phyloP scores from a whole-genome alignment of 371 early-diverging fungal genomes.

The Saksenaea vasiformis region DNA sequence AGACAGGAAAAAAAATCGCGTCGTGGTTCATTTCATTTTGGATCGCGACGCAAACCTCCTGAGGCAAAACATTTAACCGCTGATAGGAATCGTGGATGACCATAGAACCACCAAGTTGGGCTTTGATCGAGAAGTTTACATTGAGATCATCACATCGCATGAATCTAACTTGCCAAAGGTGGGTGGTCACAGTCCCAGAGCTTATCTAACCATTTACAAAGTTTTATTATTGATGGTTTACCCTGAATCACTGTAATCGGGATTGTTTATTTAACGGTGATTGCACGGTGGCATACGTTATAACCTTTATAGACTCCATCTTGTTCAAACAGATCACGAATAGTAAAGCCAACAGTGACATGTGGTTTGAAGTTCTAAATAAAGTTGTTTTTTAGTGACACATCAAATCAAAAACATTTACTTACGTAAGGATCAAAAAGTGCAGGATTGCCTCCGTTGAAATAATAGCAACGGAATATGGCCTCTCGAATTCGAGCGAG shows the following conservation, averaged over 20 bases:
- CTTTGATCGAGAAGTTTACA: too few species aligned
- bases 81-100: neutral
- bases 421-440: conserved; percentile 56
- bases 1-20: neutral
- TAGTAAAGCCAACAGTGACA: conserved; percentile 70
- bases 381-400: neutral
- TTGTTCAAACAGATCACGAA: conserved; percentile 66
- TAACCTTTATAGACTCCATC: conserved; percentile 76
- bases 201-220: neutral
- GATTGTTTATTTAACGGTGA: neutral
- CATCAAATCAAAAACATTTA: neutral
- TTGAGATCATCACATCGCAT: too few species aligned
- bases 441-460: conserved; percentile 61
- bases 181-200: too few species aligned
- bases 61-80: conserved; percentile 4
- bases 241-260: too few species aligned
- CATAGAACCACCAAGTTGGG: too few species aligned
- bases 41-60: neutral
- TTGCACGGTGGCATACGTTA: conserved; percentile 63
- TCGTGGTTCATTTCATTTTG: conserved; percentile 5
- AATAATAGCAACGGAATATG: conserved; percentile 50
- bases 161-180: too few species aligned
- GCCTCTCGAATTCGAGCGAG: conserved; percentile 51
- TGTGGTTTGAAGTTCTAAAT: conserved; percentile 68
- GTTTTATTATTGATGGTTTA: too few species aligned